Base-by-base conservation (phyloP, 352 stramenopile species). In the Pythium plurisporium region DNA sequence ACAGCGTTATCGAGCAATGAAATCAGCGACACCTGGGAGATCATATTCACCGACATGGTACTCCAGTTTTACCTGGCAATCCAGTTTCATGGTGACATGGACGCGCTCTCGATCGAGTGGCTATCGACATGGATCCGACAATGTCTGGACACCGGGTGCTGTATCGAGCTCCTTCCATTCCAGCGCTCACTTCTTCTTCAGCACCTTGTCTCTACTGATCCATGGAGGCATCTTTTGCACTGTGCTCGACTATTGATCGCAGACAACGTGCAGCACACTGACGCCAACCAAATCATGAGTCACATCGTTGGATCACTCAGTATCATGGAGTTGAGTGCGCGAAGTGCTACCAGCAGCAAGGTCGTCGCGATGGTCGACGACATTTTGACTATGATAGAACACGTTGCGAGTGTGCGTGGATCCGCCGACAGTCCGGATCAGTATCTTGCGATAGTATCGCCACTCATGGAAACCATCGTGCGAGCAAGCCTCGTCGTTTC, bases 11-110 rank as follows among this genome's bases (percentile, higher is more conserved):
- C 25, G 17, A 19, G 26, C 12, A 22, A 7, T 22, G 20, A 45
- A 12, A 7, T 12, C 9, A 19, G 2, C 5, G 10, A 29, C 27
- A 20, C 19, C 17, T 68, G 45, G 47, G 60, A 68, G 37, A 34
- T 1, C n/a, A n/a, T 58, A 7, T 64, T 59, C 19, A 44, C 23
- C 15, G 50, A 61, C 1, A 49, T 47, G 23, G 53, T 64, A 17
- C 29, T 67, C 17, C 43, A 62, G 27, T 62, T 89, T 51, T 91
- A 89, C 34, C 56, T 91, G n/a, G 72, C 61, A 2, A 25, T 89
- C 5, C 56, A 91, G 54, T 91, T 87, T 42, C 33, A 72, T 37
- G 55, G 48, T 27, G 55, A 70, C 26, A 47, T 50, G 4, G 48
- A 37, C 11, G 48, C 45, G 7, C 59, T 91, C 0, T 41, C 79